Conservation (phyloP, 257 asterid species). For the Solanum rostratum region DNA sequence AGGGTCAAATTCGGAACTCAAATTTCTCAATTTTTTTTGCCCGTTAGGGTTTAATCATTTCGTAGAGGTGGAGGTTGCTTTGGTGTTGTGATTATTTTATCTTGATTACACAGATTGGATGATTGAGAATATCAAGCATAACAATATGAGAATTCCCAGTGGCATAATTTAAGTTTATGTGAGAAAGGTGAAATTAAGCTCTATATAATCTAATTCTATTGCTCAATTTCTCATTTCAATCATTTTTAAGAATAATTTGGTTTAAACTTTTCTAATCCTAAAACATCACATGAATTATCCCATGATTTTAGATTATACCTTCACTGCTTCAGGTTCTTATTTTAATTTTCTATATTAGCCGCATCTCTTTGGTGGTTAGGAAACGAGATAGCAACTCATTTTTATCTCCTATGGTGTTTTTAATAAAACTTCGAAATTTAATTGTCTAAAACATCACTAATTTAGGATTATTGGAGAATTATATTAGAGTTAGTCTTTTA, state of each 20-base stretch:
- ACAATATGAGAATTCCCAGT: not conserved
- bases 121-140: not conserved
- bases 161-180: not conserved
- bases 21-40: not conserved
- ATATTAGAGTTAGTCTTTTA: too few species aligned
- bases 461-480: too few species aligned
- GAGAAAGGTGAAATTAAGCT: not conserved
- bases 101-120: not conserved
- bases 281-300: too few species aligned
- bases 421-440: too few species aligned
- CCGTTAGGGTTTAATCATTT: not conserved
- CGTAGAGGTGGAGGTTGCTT: not conserved
- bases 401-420: too few species aligned
- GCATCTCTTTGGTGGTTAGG: not conserved
- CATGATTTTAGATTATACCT: not conserved
- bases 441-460: too few species aligned
- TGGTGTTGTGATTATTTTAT: not conserved
- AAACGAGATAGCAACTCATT: too few species aligned
- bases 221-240: not conserved
- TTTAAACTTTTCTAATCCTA: not conserved
- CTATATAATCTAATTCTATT: not conserved
- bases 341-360: not conserved
- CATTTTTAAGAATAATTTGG: not conserved
- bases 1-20: not conserved
- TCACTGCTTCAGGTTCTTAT: not conserved